Base-by-base conservation (phyloP, 1,139 yeast genomes). In the Keqinozyma sinolaborantium region DNA sequence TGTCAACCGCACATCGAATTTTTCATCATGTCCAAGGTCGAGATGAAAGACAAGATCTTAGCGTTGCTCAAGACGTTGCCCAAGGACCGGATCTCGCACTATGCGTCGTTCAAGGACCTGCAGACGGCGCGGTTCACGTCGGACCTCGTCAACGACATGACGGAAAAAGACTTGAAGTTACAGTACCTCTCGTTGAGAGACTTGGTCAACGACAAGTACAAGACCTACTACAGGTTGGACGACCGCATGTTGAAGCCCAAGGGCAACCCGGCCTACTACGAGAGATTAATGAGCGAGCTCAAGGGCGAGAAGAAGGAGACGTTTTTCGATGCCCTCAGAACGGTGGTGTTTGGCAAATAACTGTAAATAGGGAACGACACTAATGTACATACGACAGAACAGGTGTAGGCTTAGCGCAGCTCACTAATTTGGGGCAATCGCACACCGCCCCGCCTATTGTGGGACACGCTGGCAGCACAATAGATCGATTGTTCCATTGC, bases 231-330 rank as follows among this genome's bases (percentile, higher is more conserved):
- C 52, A 64, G 71, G 41, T 68, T 80, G 24, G 81, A 79, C 38
- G 83, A 79, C 32, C 82, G 83, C 53, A 58, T 88, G 40, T 60
- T 77, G 48, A 68, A 60, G 44, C 97, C 97, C 19, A 79, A 81
- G 50, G 95, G 96, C 2, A 85, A 87, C 53, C 90, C 95, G 2
- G 60, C 71, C 30, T 88, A 88, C 51, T 88, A 88, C 51, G 71
- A 68, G 26, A 71, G 94, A 48, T 67, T 88, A 34, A 49, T 83
- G 59, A 67, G 71, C 29, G 95, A 86, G 54, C 70, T 88, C 30
- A 68, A 71, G 36, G 92, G 95, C n/a, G 80, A 81, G 45, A 70
- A 70, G 49, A 80, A 76, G 55, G 95, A 86, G 56, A 72, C 76
- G 13, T 60, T 83, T 33, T 56, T 75, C 38, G 60, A 74, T 30